These are phyloP conservation scores for Boletus rufocinnamomeus DNA, from an alignment of 768 basidiomycete genomes.

Conservation along the genomic window DNA sequence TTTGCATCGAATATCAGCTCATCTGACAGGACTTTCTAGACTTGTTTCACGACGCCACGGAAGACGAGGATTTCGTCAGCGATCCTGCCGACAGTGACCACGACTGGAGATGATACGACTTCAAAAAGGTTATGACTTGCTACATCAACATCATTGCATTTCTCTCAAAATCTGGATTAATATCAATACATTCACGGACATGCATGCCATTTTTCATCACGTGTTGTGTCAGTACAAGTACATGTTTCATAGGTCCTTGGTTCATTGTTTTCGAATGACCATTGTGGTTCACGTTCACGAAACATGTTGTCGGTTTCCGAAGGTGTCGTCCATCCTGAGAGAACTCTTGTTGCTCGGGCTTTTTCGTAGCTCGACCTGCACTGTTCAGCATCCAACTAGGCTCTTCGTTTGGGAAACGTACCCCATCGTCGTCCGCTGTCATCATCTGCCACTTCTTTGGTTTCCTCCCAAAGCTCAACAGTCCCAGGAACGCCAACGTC, in stretches of 20 bases:
- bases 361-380: constrained; percentile 27
- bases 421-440: constrained; percentile 15
- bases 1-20: not conserved
- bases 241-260: constrained; percentile 18
- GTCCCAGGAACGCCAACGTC: constrained; percentile 44
- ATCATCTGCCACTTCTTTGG: not conserved
- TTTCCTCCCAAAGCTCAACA: constrained; percentile 30
- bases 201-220: constrained; percentile 13
- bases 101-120: constrained; percentile 35
- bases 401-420: constrained; percentile 11
- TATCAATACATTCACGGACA: constrained; percentile 24
- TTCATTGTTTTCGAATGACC: constrained; percentile 1
- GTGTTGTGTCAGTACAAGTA: constrained; percentile 10
- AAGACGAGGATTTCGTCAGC: constrained; percentile 44
- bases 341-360: constrained; percentile 16
- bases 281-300: constrained; percentile 4
- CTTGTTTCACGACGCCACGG: constrained; percentile 57
- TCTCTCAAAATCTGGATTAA: constrained; percentile 22
- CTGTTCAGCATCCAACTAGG: constrained; percentile 4
- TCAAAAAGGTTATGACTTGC: not conserved
- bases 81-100: constrained; percentile 35
- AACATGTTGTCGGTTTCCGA: not conserved
- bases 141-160: constrained; percentile 22
- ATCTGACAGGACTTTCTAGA: constrained; percentile 39
- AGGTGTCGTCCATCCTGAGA: not conserved